phyloP scores from a whole-genome alignment of 352 stramenopile species.

The Pythium angustatum region DNA sequence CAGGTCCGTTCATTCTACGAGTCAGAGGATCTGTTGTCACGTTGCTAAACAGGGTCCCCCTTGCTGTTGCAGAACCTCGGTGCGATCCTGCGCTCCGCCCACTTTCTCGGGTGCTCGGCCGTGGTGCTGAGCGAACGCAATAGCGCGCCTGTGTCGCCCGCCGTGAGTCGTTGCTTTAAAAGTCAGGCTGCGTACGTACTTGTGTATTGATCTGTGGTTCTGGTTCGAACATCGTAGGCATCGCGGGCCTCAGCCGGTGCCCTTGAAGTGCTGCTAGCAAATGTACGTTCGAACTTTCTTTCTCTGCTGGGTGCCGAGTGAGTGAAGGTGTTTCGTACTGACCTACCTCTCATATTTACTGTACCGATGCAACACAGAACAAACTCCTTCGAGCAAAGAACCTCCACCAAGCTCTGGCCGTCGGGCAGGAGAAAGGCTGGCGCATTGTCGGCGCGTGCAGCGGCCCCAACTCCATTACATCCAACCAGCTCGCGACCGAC shows the following conservation, averaged over 20 bases:
- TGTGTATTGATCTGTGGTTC: background rate
- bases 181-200: no score
- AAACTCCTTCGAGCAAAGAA: conserved; percentile 70
- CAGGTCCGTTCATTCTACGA: conserved; percentile 39
- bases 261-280: conserved; percentile 73
- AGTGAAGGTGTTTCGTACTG: background rate
- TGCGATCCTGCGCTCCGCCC: conserved; percentile 72
- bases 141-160: conserved; percentile 67
- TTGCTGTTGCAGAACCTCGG: conserved; percentile 55
- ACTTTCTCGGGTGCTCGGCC: conserved; percentile 71
- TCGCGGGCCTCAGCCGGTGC: conserved; percentile 75
- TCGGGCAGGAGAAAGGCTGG: conserved; percentile 71
- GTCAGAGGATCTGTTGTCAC: no score
- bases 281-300: conserved; percentile 36
- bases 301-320: background rate
- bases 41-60: no score
- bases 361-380: conserved; percentile 29
- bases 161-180: conserved; percentile 40
- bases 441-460: conserved; percentile 70
- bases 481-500: conserved; percentile 43
- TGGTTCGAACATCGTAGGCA: no score
- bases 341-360: background rate
- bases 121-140: conserved; percentile 76
- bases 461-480: conserved; percentile 68
- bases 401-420: conserved; percentile 65